Base-by-base conservation (phyloP, 805 yeast genomes). In the Spathaspora hagerdaliae region DNA sequence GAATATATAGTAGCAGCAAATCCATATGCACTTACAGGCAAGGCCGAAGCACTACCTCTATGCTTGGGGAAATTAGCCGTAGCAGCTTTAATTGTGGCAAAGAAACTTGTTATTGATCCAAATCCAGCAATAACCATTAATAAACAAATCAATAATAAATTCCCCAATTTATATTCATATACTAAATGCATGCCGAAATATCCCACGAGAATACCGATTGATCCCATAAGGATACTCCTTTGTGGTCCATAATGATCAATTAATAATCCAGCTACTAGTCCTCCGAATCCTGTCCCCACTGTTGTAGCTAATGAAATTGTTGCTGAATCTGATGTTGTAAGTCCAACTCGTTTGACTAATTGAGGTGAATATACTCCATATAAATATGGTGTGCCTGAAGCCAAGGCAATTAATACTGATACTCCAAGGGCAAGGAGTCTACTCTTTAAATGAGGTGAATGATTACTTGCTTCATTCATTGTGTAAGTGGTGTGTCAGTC, bases 311-410 rank as follows among this genome's bases (percentile, higher is more conserved):
- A 64, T 0, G 92, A 80, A 5, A 86, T 69, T 11, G 78, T 73
- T 2, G 90, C 86, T 7, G 89, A 78, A 50, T 79, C 79, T 0
- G 79, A 67, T 0, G 85, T 75, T 0, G 83, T 74, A 27, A 85
- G 69, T 0, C 79, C 74, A 24, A 85, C 78, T 52, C 73, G 65
- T 26, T 70, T 65, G 27, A 83, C 74, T 50, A 86, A 65, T 57
- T 85, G 90, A 1, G 92, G 91, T 1, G 89, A 82, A 57, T 80
- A 86, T n/a, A 81, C 78, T 0, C 91, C 87, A 58, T 81, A 86
- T 11, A 84, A 65, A 54, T 86, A 86, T 0, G 88, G 86, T 2
- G 90, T 85, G 2, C 94, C 92, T 3, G 88, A 75, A 0, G 85
- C 89, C 39, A 85, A 55, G 0, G 87, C 76, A 7, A 82, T 82